phyloP scores from a whole-genome alignment of 2,329 filamentous ascomycete species.

The Xylaria hypoxylon region DNA sequence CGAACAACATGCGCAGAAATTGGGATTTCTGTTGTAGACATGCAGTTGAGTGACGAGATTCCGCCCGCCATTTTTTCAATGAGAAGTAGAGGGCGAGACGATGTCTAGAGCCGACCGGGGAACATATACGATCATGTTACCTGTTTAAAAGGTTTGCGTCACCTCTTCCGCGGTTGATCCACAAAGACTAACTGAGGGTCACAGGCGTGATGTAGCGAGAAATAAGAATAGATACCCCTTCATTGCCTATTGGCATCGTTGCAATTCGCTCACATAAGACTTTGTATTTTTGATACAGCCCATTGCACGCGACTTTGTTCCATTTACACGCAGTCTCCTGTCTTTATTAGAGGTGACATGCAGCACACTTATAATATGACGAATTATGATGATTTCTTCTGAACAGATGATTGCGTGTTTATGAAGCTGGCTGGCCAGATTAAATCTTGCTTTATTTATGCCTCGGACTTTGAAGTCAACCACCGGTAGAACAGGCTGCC shows the following conservation, averaged over 20 bases:
- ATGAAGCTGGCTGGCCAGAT: constrained; percentile 14
- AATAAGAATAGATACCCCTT: constrained; percentile 37
- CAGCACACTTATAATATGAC: neutral
- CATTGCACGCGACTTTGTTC: constrained; percentile 3
- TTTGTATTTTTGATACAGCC: constrained; percentile 16
- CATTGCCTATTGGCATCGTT: constrained; percentile 22
- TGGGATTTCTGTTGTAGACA: neutral
- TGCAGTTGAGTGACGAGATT: neutral
- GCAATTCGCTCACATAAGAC: constrained; percentile 14
- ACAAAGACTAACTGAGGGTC: constrained; percentile 20
- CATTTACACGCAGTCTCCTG: neutral
- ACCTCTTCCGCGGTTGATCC: constrained; percentile 16
- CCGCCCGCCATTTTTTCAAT: constrained; percentile 1
- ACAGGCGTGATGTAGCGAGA: constrained; percentile 30
- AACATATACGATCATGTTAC: constrained; percentile 31
- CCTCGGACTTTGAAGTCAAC: neutral
- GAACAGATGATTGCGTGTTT: neutral
- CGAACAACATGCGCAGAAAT: neutral
- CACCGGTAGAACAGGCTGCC: neutral
- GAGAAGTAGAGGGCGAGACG: neutral
- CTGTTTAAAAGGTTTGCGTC: constrained; percentile 34
- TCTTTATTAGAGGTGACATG: neutral
- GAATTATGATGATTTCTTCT: neutral
- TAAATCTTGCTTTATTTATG: neutral
- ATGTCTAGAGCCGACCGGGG: constrained; percentile 18